phyloP scores from a whole-genome alignment of 2,329 filamentous ascomycete species.

The Neofusicoccum kwambonambiense region DNA sequence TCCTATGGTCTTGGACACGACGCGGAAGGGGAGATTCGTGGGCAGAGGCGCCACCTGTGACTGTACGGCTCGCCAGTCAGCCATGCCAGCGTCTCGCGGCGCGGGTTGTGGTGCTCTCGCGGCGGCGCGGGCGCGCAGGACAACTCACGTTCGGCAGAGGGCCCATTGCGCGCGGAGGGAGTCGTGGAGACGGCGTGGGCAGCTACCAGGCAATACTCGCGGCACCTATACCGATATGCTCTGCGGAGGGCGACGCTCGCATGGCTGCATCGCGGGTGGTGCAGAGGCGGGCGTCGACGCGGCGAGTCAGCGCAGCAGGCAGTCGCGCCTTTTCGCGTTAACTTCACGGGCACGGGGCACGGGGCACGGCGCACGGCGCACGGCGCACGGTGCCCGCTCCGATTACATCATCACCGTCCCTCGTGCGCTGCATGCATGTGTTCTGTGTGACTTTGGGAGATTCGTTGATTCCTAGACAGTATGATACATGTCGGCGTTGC shows the following conservation, averaged over 20 bases:
- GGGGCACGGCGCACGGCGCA: constrained; percentile 5
- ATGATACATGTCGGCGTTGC: constrained; percentile 18
- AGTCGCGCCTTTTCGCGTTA: constrained; percentile 14
- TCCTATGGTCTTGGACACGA: constrained; percentile 95
- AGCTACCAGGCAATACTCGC: background rate
- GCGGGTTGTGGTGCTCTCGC: background rate
- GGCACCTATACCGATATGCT: constrained; percentile 4
- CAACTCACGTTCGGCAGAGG: constrained; percentile 30
- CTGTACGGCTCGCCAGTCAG: constrained; percentile 43
- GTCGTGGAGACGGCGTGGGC: background rate
- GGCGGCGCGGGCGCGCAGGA: background rate
- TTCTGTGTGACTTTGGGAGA: background rate
- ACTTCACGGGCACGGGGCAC: constrained; percentile 7
- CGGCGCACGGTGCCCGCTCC: background rate
- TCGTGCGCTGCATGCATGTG: background rate
- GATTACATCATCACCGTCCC: constrained; percentile 7
- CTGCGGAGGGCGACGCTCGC: background rate
- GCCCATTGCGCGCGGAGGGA: constrained; percentile 23
- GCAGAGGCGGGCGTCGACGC: constrained; percentile 3
- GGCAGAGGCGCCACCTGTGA: constrained; percentile 89
- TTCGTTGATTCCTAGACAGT: constrained; percentile 19
- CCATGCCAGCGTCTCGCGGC: background rate
- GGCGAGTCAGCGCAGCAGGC: constrained; percentile 11
- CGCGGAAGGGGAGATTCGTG: constrained; percentile 80
- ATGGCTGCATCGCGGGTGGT: constrained; percentile 6